These are phyloP conservation scores for Eucalyptus caleyi DNA, from an alignment of 345 rosid species.

Conservation along the genomic window DNA sequence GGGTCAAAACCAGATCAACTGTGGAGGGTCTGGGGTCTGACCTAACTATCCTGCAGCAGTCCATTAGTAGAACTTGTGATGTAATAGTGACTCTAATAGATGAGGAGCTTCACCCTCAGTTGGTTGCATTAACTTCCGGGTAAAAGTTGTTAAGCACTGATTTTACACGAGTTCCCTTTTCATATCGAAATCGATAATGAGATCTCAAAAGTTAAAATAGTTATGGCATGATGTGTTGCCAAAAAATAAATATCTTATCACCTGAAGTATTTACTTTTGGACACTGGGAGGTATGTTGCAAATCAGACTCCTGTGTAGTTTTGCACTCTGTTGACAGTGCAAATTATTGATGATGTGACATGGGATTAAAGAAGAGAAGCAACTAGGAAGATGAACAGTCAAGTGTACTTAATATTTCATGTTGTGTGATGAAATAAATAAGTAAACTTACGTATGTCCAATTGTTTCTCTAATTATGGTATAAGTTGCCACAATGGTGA, in stretches of 20 bases:
- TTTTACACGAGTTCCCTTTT: neutral
- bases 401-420: neutral
- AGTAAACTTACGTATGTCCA: neutral
- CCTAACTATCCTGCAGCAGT: conserved; percentile 32
- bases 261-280: neutral
- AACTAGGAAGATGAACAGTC: neutral
- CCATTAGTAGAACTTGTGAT: conserved; percentile 46
- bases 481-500: neutral
- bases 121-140: conserved; percentile 69
- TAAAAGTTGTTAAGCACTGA: conserved; percentile 11
- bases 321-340: neutral
- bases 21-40: conserved; percentile 53
- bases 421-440: neutral
- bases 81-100: conserved; percentile 42
- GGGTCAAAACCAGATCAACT: conserved; percentile 42
- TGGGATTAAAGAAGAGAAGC: neutral
- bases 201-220: neutral
- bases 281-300: neutral
- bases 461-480: neutral
- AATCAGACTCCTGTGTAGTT: neutral
- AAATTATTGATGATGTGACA: neutral
- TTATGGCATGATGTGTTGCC: neutral
- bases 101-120: conserved; percentile 81
- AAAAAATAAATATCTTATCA: neutral
- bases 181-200: neutral